Evolutionary conservation across 768 basidiomycete species (phyloP).

Genomic region (Cystobasidium onofrii): DNA sequence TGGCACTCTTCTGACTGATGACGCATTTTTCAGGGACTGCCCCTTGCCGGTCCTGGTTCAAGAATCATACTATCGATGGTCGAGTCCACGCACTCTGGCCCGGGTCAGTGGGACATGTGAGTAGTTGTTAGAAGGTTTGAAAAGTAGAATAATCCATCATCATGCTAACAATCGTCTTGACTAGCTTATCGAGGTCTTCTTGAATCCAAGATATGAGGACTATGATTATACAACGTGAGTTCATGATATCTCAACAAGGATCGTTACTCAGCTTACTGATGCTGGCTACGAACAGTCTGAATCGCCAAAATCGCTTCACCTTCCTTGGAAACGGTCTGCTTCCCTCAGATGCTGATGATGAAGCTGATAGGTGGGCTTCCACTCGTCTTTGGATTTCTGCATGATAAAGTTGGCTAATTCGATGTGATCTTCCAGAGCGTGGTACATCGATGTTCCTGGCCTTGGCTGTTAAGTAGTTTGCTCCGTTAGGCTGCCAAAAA

Average conservation of each 20-base stretch:
- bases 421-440: neutral
- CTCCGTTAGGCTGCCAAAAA: too few relatives aligned
- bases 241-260: neutral
- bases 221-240: neutral
- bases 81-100: constrained; percentile 4
- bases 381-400: neutral
- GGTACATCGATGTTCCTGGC: neutral
- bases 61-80: constrained; percentile 4
- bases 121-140: neutral
- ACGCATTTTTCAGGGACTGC: constrained; percentile 2
- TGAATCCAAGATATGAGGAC: constrained; percentile 11
- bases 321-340: neutral
- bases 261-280: neutral
- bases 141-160: too few relatives aligned
- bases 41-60: constrained; percentile 14
- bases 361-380: neutral
- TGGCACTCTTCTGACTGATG: too few relatives aligned
- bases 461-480: neutral
- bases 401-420: neutral
- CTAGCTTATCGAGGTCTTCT: constrained; percentile 8
- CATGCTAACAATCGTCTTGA: neutral
- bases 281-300: neutral
- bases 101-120: neutral
- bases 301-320: neutral
- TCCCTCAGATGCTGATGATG: neutral